Base-by-base conservation (phyloP, 768 basidiomycete genomes). In the Psilocybe tampanensis region DNA sequence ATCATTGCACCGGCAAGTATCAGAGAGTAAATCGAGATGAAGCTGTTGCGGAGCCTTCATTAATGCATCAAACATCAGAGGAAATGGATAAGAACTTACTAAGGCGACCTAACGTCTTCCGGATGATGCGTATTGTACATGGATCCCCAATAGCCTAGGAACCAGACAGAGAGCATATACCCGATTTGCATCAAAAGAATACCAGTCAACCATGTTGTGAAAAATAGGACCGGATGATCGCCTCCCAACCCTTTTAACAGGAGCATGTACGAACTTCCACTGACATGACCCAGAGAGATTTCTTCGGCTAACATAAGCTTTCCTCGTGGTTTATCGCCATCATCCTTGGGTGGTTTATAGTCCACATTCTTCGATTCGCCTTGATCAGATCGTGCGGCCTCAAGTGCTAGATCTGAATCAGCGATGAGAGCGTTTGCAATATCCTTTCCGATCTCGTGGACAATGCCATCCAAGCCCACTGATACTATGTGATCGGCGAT, bases 251-350 rank as follows among this genome's bases (percentile, higher is more conserved):
- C 72, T 12, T 47, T 54, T 47, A 80, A 61, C 50, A 72, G 76
- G 5, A 80, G 63, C 48, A 67, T 72, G 23, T 78, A 70, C 64
- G 64, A 45, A 45, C 61, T 61, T 59, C 62, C 59, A 29, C 54
- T 63, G n/a, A 68, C 61, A 23, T 50, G 64, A 2, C 68, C 68
- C 50, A 78, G 74, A 8, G 74, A 78, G 47, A 87, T 76, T 63
- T 90, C 88, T 66, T 90, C 88, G 0, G 78, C 79, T 8, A 85
- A 68, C 42, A 87, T 79, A n/a, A 89, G 73, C 24, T 63, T 64
- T 36, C 56, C 58, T 15, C 58, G 52, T 11, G 19, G 15, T 22
- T 59, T 50, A 23, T 42, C 8, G 13, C 60, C 48, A 49, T 69
- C 63, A 49, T 69, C 63, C 23, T 62, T 60, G 17, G 66, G 65